Percentiles rank a stretch among this genome's conserved stretches.
These are phyloP conservation scores for Falciphora oryzae DNA, from an alignment of 2,329 filamentous ascomycete species.

Conservation along the genomic window DNA sequence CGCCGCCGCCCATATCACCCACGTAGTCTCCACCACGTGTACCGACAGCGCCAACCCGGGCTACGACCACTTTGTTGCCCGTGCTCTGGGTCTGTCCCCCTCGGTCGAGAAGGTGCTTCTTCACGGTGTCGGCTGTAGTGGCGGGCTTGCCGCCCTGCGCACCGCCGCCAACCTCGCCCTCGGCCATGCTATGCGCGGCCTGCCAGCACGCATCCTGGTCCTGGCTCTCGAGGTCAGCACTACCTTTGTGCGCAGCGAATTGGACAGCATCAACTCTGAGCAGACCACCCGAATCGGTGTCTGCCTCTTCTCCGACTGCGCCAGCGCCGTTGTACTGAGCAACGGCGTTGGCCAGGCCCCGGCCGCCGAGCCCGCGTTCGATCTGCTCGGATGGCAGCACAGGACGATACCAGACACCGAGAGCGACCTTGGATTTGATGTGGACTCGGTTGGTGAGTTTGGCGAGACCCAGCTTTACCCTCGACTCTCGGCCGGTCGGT, in stretches of 20 bases:
- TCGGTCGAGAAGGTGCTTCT: constrained; percentile 59
- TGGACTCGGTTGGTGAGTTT: constrained; percentile 50
- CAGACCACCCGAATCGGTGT: constrained; percentile 60
- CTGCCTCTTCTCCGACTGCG: constrained; percentile 64
- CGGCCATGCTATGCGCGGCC: constrained; percentile 52
- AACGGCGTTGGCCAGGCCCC: constrained; percentile 48
- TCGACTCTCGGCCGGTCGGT: background rate
- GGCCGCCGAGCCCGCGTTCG: constrained; percentile 42
- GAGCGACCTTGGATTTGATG: constrained; percentile 58
- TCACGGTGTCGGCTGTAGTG: constrained; percentile 61
- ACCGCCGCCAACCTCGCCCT: constrained; percentile 63
- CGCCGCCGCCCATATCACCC: constrained; percentile 46
- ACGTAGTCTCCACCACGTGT: constrained; percentile 62
- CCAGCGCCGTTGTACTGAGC: constrained; percentile 58
- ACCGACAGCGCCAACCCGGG: constrained; percentile 65
- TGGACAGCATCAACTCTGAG: constrained; percentile 53
- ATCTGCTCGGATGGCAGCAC: constrained; percentile 61
- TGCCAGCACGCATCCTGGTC: constrained; percentile 58
- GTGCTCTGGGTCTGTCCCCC: constrained; percentile 49
- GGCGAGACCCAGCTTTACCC: no score
- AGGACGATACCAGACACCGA: constrained; percentile 56
- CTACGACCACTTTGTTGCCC: constrained; percentile 60
- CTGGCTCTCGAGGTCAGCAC: constrained; percentile 60
- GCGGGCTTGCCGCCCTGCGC: constrained; percentile 55
- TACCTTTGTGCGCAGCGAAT: constrained; percentile 56